phyloP scores from a whole-genome alignment of 2,329 filamentous ascomycete species.

The Botrytis elliptica region DNA sequence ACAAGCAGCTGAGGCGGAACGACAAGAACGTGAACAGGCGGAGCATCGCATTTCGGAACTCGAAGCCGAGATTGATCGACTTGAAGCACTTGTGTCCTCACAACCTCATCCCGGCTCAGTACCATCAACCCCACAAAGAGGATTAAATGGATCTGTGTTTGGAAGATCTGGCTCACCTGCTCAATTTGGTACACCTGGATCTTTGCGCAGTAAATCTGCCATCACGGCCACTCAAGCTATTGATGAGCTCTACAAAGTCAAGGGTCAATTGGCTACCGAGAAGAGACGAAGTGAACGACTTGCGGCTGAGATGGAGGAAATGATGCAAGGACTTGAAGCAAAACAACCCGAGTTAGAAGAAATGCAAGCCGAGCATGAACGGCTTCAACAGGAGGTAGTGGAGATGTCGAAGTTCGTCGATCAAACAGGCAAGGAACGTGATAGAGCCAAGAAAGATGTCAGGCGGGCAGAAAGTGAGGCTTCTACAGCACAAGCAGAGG shows the following conservation, averaged over 20 bases:
- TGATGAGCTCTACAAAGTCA: constrained; percentile 64
- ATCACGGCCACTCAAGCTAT: constrained; percentile 62
- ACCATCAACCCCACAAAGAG: constrained; percentile 57
- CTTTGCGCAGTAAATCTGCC: constrained; percentile 53
- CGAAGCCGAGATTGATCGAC: constrained; percentile 59
- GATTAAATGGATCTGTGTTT: constrained; percentile 53
- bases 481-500: constrained; percentile 62
- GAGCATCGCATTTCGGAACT: constrained; percentile 64
- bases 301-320: constrained; percentile 75
- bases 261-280: constrained; percentile 71
- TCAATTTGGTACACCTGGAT: constrained; percentile 58
- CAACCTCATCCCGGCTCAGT: constrained; percentile 45
- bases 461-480: constrained; percentile 77
- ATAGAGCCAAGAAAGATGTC: constrained; percentile 72
- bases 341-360: constrained; percentile 88
- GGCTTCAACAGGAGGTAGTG: constrained; percentile 75
- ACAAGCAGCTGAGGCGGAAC: constrained; percentile 55
- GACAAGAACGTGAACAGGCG: constrained; percentile 58
- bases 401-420: constrained; percentile 85
- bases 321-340: constrained; percentile 80
- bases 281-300: constrained; percentile 73
- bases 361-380: constrained; percentile 74
- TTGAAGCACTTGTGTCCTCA: constrained; percentile 53
- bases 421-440: constrained; percentile 75
- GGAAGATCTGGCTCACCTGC: constrained; percentile 55